These are phyloP conservation scores for Poronia punctata DNA, from an alignment of 495 filamentous ascomycete species.

Conservation along the genomic window DNA sequence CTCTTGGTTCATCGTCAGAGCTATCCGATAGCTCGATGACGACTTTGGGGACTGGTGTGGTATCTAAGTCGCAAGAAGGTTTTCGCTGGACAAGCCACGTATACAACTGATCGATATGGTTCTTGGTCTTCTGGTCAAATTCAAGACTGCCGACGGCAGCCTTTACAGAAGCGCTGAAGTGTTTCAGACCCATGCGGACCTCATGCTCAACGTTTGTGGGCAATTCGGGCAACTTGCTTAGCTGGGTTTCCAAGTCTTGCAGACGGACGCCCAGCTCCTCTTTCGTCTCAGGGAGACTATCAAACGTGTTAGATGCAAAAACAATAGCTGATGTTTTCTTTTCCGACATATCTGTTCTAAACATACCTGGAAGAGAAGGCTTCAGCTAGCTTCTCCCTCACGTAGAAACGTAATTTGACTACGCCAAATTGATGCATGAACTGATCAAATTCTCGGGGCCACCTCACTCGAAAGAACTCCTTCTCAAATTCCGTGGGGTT, in stretches of 20 bases:
- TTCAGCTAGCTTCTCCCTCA: slow-evolving; percentile 47
- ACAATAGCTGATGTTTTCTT: background rate
- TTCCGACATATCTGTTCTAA: background rate
- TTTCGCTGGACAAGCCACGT: slow-evolving; percentile 23
- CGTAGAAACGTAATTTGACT: slow-evolving; percentile 40
- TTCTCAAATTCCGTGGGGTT: slow-evolving; percentile 48
- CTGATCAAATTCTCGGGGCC: slow-evolving; percentile 30
- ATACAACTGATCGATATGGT: slow-evolving; percentile 21
- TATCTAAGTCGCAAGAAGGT: no score
- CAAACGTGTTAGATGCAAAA: background rate
- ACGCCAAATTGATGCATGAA: slow-evolving; percentile 51
- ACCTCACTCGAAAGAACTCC: slow-evolving; percentile 46
- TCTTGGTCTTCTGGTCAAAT: slow-evolving; percentile 14
- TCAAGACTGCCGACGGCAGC: slow-evolving; percentile 12
- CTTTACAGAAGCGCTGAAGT: slow-evolving; percentile 29
- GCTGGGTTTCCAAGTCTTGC: slow-evolving; percentile 31
- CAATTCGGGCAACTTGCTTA: slow-evolving; percentile 45
- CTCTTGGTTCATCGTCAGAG: slow-evolving; percentile 1
- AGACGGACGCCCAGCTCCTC: slow-evolving; percentile 45
- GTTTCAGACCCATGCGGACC: slow-evolving; percentile 27
- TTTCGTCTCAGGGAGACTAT: slow-evolving; percentile 49
- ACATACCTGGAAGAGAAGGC: slow-evolving; percentile 48
- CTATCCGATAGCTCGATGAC: slow-evolving; percentile 13
- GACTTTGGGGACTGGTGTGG: background rate
- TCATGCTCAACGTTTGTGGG: slow-evolving; percentile 38